Conservation (phyloP, 495 filamentous ascomycete species). For the Penicillium waksmanii region DNA sequence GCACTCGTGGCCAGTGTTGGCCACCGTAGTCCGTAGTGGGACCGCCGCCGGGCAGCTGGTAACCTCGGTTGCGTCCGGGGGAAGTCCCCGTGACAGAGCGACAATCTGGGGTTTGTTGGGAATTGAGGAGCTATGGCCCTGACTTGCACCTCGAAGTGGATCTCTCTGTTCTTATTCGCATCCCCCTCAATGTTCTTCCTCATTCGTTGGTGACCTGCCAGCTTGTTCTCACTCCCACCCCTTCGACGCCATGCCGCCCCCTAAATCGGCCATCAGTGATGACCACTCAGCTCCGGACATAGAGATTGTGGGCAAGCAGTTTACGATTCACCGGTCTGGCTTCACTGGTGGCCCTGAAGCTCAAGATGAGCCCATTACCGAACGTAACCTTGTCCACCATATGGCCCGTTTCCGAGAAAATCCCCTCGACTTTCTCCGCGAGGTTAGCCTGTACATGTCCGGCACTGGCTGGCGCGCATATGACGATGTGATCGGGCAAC, state of each 20-base stretch:
- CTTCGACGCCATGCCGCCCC: constrained; percentile 36
- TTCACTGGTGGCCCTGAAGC: constrained; percentile 50
- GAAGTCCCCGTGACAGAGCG: constrained; percentile 15
- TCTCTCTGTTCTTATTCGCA: neutral
- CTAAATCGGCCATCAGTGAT: constrained; percentile 36
- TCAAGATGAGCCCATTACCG: constrained; percentile 52
- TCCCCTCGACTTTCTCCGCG: constrained; percentile 82
- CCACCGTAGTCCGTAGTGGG: neutral
- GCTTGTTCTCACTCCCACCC: constrained; percentile 8
- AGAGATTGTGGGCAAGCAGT: constrained; percentile 76
- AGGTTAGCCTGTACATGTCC: constrained; percentile 86
- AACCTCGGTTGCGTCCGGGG: constrained; percentile 21
- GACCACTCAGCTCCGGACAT: constrained; percentile 73
- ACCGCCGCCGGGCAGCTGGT: neutral
- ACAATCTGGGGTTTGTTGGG: constrained; percentile 34
- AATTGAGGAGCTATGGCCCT: constrained; percentile 31
- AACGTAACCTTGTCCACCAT: constrained; percentile 76
- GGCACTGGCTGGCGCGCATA: constrained; percentile 94
- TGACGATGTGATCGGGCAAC: constrained; percentile 86
- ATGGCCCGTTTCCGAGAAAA: constrained; percentile 79
- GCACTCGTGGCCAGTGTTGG: neutral
- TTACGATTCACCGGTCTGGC: constrained; percentile 80
- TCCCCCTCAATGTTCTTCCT: constrained; percentile 6
- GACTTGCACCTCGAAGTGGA: constrained; percentile 15
- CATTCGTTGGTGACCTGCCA: constrained; percentile 6